These are phyloP conservation scores for Symbiodinium natans DNA, from an alignment of 73 alveolate species.

Conservation along the genomic window DNA sequence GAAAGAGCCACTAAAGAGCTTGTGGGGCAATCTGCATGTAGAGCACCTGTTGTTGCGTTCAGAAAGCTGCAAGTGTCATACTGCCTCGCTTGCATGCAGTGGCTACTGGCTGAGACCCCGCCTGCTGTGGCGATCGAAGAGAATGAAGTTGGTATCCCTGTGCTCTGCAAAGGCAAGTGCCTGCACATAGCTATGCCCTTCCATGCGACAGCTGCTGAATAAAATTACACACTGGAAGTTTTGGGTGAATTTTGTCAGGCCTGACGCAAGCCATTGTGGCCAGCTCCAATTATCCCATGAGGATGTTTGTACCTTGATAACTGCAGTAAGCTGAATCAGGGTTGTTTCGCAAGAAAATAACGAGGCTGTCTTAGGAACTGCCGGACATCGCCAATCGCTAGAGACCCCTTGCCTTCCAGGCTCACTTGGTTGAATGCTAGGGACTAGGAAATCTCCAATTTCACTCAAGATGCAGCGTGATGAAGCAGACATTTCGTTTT, in stretches of 20 bases:
- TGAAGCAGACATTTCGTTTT: too few species aligned
- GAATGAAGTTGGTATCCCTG: background rate
- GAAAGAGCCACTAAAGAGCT: background rate
- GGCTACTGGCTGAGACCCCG: background rate
- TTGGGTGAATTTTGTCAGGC: background rate
- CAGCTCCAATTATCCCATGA: conserved; percentile 2
- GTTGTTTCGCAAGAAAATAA: too few species aligned
- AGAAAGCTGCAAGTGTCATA: background rate
- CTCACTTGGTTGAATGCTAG: too few species aligned
- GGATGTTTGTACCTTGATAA: background rate
- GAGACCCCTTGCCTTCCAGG: too few species aligned
- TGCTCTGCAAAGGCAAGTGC: conserved; percentile 1
- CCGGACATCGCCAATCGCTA: too few species aligned
- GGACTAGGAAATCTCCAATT: too few species aligned
- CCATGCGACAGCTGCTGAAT: background rate
- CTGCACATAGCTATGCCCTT: background rate
- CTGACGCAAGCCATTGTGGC: conserved; percentile 1
- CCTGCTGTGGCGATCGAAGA: conserved; percentile 1
- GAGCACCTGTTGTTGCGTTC: background rate
- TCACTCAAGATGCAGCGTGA: background rate
- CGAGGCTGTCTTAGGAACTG: too few species aligned
- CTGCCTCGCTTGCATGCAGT: background rate
- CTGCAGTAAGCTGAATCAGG: too few species aligned
- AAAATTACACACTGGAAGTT: background rate
- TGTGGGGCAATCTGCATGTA: too few species aligned